Base-by-base conservation (phyloP, 306 rosid species). In the Begonia peltatifolia region DNA sequence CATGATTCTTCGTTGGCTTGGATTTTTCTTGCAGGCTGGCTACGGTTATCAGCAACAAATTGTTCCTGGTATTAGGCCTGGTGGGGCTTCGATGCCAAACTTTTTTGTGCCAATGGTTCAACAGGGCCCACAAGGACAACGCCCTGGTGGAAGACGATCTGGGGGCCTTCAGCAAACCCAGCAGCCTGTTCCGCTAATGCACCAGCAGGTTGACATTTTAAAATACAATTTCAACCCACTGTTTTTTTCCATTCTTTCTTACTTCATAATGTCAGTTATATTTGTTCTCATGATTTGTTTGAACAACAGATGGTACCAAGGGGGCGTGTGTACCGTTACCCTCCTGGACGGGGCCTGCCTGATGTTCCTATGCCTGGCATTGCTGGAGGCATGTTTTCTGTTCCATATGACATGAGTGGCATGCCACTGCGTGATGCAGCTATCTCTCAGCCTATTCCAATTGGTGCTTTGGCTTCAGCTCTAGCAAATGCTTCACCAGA, bases 11-110 rank as follows among this genome's bases (percentile, higher is more conserved):
- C 8, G 1, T 30, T 5, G 38, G 38, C 38, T 30, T 30, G 38
- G 38, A 30, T 30, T 30, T 30, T 30, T 30, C 38, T 30, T 30
- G 38, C 79, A 90, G 97, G 82, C 95, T 67, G 97, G 95, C 54
- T 90, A 85, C 63, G 97, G 97, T 53, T 90, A 85, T 78, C 97
- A 90, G 56, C 97, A 90, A 71, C 97, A 90, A 60, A 95, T 90
- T 64, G 84, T 90, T 46, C 97, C 97, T 17, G 95, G 97, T 23
- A 90, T 90, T 87, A 90, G 97, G 74, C 97, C 97, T 46, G 97
- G 94, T 52, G 95, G 84, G 58, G 92, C 77, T 38, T 94, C 92
- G n/a, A 85, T 85, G 80, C 90, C 94, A 62, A 92, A 92, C 67
- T 92, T 81, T 71, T 92, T 83, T 67, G 62, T 92, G 61, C 95